Evolutionary conservation across 2,329 filamentous ascomycete species (phyloP), one percentile per base, ranked within the genome.

Genomic region (Rhynchosporium secalis): DNA sequence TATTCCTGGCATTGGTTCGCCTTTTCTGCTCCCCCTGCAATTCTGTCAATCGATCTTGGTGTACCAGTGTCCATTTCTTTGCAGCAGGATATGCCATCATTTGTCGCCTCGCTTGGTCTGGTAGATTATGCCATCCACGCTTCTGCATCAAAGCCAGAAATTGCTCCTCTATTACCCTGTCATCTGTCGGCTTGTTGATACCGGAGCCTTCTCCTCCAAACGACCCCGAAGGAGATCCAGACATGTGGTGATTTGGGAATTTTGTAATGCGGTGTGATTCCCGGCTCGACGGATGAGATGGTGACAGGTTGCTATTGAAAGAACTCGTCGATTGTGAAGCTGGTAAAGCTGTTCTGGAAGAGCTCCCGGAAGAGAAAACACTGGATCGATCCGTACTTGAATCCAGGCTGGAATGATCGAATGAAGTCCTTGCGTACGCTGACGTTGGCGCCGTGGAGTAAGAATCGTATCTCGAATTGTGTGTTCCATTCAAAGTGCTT

Each of bases 31-130:
- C 94, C 47, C 92, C 92, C 79, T 98, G 93, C 83, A 88, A 91
- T 76, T 98, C 94, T 6, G 92, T 91, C 70, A 99, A 81, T 65
- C 91, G 89, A 78, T 99, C 95, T 77, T 99, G 94, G 75, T 98
- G 90, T 57, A 99, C 90, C 63, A 99, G 80, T 1, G 92, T 97
- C 95, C 95, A 99, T 78, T 98, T 99, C 81, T 98, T 98, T 67
- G 88, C 86, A 8, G 95, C 85, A 13, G 93, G 91, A 75, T 99
- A 98, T 43, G 92, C 92, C 77, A 95, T 85, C 94, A 99, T 98
- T 79, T 98, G 95, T 65, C 94, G 84, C 69, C 90, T 86, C 36
- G 95, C 95, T 78, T 96, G 92, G 73, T 99, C 95, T 4, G 95
- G 95, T 67, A 99, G 80, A 76, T 96, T 96, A 78, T 96, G 95